Conservation (phyloP, 345 rosid species). For the Salix viminalis region DNA sequence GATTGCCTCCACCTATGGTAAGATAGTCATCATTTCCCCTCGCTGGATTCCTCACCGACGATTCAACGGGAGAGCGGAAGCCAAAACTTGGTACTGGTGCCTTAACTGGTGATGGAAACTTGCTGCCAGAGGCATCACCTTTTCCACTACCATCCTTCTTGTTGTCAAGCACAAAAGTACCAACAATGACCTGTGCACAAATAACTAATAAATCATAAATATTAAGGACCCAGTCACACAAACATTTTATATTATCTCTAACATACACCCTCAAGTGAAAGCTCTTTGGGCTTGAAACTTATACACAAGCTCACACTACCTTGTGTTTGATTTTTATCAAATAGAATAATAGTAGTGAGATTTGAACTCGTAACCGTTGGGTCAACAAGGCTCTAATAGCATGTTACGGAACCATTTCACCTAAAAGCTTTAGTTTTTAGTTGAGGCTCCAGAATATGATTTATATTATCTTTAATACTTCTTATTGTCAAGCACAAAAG, state of each 20-base stretch:
- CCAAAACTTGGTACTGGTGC: constrained; percentile 37
- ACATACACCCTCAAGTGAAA: too few species aligned
- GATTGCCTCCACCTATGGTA: constrained; percentile 37
- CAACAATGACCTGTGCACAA: constrained; percentile 55
- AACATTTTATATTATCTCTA: too few species aligned
- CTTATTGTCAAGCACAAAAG: constrained; percentile 49
- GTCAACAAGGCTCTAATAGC: too few species aligned
- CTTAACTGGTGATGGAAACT: constrained; percentile 51
- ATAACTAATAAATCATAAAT: background rate
- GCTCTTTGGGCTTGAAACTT: too few species aligned
- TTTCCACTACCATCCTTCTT: constrained; percentile 40
- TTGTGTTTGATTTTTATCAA: too few species aligned
- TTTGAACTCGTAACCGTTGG: too few species aligned
- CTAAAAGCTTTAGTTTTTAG: too few species aligned
- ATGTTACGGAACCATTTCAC: too few species aligned
- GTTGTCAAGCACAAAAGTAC: constrained; percentile 52
- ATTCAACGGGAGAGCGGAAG: constrained; percentile 43
- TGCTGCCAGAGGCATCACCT: constrained; percentile 46
- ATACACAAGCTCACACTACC: too few species aligned
- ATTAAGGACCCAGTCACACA: background rate
- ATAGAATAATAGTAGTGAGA: too few species aligned
- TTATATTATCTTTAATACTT: constrained; percentile 1
- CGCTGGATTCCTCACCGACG: constrained; percentile 44
- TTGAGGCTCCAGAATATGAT: too few species aligned
- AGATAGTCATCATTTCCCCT: constrained; percentile 42